phyloP scores from a whole-genome alignment of 1,139 yeast genomes.

The Candida glucosophila region DNA sequence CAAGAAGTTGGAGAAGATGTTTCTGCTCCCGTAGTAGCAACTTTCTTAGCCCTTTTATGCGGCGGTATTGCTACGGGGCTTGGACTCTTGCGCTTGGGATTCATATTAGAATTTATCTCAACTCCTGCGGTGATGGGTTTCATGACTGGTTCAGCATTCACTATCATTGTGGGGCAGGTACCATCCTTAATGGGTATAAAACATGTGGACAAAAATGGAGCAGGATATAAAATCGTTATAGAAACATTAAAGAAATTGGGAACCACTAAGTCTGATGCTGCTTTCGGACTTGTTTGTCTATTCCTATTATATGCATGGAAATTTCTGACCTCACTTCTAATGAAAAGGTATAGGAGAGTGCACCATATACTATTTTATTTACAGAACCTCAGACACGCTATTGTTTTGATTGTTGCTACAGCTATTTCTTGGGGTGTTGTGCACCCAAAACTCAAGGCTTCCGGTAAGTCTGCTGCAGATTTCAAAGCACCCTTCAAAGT shows the following conservation, averaged over 20 bases:
- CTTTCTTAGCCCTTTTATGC: slow-evolving; percentile 69
- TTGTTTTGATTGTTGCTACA: slow-evolving; percentile 71
- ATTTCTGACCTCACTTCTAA: slow-evolving; percentile 43
- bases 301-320: slow-evolving; percentile 64
- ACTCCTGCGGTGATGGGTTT: slow-evolving; percentile 91
- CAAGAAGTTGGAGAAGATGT: slow-evolving; percentile 27
- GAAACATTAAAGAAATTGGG: slow-evolving; percentile 65
- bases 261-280: slow-evolving; percentile 68
- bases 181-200: slow-evolving; percentile 79
- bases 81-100: slow-evolving; percentile 79
- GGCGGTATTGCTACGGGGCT: slow-evolving; percentile 79
- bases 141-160: slow-evolving; percentile 91
- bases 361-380: slow-evolving; percentile 56
- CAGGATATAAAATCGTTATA: slow-evolving; percentile 64
- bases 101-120: slow-evolving; percentile 81
- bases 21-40: slow-evolving; percentile 64
- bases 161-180: slow-evolving; percentile 74
- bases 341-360: slow-evolving; percentile 57
- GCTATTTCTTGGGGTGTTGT: slow-evolving; percentile 63
- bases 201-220: slow-evolving; percentile 63
- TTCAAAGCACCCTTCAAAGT: slow-evolving; percentile 47
- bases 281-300: slow-evolving; percentile 75
- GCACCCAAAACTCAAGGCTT: slow-evolving; percentile 57
- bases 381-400: slow-evolving; percentile 73
- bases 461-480: slow-evolving; percentile 20